Conservation (phyloP, 2,329 filamentous ascomycete species). For the Nemania sp. region DNA sequence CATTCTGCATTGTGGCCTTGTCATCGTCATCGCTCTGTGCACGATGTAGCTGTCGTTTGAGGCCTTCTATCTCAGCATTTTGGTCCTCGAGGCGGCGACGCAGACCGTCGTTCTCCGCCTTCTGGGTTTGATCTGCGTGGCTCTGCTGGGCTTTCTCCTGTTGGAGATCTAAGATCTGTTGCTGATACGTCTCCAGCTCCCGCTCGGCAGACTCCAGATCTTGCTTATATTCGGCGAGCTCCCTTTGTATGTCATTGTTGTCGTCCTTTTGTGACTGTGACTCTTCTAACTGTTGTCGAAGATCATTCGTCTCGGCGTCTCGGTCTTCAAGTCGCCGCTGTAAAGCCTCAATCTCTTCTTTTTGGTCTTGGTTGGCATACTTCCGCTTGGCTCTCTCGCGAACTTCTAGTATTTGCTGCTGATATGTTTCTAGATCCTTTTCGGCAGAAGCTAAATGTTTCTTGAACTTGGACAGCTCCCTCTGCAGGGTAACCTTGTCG, state of each 20-base stretch:
- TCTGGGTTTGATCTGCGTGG: conserved; percentile 77
- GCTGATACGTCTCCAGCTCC: conserved; percentile 84
- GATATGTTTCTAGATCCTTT: conserved; percentile 85
- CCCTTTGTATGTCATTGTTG: conserved; percentile 77
- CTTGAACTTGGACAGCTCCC: conserved; percentile 86
- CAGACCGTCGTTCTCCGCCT: conserved; percentile 69
- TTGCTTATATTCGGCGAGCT: conserved; percentile 88
- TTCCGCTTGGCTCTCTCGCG: conserved; percentile 84
- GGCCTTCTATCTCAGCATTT: conserved; percentile 70
- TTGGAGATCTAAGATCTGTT: conserved; percentile 82
- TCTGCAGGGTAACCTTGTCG: conserved; percentile 86
- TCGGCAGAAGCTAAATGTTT: conserved; percentile 87
- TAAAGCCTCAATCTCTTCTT: conserved; percentile 69
- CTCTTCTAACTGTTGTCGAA: conserved; percentile 62
- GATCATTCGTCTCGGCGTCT: conserved; percentile 70
- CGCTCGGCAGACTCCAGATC: conserved; percentile 83
- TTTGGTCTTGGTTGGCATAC: conserved; percentile 77
- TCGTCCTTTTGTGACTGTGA: neutral
- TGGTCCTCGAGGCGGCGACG: conserved; percentile 68
- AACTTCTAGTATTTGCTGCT: conserved; percentile 82
- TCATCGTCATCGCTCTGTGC: neutral
- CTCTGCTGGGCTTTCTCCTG: conserved; percentile 82
- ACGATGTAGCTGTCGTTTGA: conserved; percentile 63
- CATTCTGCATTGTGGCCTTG: conserved; percentile 78
- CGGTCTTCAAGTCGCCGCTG: conserved; percentile 68